These are phyloP conservation scores for Aspergillus asperescens DNA, from an alignment of 495 filamentous ascomycete genomes.

Conservation along the genomic window DNA sequence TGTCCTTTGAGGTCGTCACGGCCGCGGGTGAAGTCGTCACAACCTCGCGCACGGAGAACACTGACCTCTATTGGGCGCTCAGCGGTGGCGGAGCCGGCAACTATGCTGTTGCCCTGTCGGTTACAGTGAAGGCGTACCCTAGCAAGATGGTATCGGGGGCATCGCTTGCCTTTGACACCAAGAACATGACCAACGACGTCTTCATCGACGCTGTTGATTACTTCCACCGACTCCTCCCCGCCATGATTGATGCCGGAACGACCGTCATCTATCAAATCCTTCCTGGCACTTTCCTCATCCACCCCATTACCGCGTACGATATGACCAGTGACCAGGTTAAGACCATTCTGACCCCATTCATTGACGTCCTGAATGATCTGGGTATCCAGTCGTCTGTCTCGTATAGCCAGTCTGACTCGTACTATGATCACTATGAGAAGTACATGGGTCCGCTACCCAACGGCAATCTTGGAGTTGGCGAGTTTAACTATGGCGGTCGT, in stretches of 20 bases:
- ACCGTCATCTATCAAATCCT: constrained; percentile 47
- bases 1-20: constrained; percentile 60
- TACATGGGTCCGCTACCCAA: constrained; percentile 36
- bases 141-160: constrained; percentile 37
- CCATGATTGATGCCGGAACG: constrained; percentile 47
- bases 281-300: constrained; percentile 39
- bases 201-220: constrained; percentile 41
- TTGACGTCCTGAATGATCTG: constrained; percentile 23
- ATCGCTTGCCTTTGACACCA: constrained; percentile 23
- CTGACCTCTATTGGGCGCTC: constrained; percentile 65
- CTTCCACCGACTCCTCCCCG: constrained; percentile 43
- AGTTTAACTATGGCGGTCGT: constrained; percentile 53
- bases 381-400: constrained; percentile 24
- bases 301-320: constrained; percentile 37
- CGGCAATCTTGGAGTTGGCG: constrained; percentile 40
- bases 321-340: constrained; percentile 26
- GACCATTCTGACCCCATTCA: constrained; percentile 30
- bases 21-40: constrained; percentile 46
- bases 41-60: constrained; percentile 48
- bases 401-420: constrained; percentile 34
- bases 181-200: constrained; percentile 29
- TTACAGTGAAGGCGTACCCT: constrained; percentile 42
- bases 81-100: constrained; percentile 62
- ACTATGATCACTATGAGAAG: constrained; percentile 46
- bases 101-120: constrained; percentile 55